Percentiles rank a stretch among this genome's conserved stretches.
Evolutionary conservation across 768 basidiomycete species (phyloP).

Genomic region (Gloeopeniophorella convolvens): DNA sequence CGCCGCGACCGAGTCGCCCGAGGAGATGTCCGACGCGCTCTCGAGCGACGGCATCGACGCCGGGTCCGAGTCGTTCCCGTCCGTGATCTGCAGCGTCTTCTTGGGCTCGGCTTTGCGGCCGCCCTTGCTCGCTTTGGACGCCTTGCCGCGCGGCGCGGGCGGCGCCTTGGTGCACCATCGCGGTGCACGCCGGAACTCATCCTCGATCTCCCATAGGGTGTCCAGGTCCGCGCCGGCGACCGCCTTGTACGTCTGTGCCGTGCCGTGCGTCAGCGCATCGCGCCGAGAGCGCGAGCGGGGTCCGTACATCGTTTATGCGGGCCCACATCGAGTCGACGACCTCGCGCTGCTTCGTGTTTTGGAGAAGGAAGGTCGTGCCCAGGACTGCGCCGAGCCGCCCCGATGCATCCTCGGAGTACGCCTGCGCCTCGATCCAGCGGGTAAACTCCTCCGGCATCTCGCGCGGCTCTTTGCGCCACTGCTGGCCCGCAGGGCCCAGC

Average conservation of each 20-base stretch:
- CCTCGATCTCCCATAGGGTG: constrained; percentile 14
- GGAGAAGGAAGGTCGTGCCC: constrained; percentile 52
- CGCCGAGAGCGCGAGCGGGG: constrained; percentile 5
- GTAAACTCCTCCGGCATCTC: constrained; percentile 57
- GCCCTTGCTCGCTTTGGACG: background rate
- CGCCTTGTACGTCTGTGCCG: constrained; percentile 8
- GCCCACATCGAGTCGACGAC: constrained; percentile 62
- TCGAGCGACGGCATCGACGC: constrained; percentile 63
- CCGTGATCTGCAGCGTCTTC: constrained; percentile 44
- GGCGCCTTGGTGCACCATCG: constrained; percentile 26
- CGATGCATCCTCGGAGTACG: constrained; percentile 53
- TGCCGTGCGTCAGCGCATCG: background rate
- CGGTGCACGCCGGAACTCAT: constrained; percentile 13
- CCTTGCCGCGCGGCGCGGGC: constrained; percentile 26
- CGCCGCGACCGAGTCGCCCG: constrained; percentile 33
- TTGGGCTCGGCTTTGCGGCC: constrained; percentile 23
- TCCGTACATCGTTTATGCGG: constrained; percentile 48
- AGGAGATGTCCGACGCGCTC: constrained; percentile 57
- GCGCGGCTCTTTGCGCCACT: constrained; percentile 44
- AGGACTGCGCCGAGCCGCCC: constrained; percentile 44
- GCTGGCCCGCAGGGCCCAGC: constrained; percentile 46
- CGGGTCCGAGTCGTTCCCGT: constrained; percentile 38
- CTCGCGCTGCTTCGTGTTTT: constrained; percentile 41
- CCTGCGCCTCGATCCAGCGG: constrained; percentile 62
- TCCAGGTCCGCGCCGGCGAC: constrained; percentile 9